These are phyloP conservation scores for Elsinoe fawcettii DNA, from an alignment of 2,329 filamentous ascomycete genomes.

Conservation along the genomic window DNA sequence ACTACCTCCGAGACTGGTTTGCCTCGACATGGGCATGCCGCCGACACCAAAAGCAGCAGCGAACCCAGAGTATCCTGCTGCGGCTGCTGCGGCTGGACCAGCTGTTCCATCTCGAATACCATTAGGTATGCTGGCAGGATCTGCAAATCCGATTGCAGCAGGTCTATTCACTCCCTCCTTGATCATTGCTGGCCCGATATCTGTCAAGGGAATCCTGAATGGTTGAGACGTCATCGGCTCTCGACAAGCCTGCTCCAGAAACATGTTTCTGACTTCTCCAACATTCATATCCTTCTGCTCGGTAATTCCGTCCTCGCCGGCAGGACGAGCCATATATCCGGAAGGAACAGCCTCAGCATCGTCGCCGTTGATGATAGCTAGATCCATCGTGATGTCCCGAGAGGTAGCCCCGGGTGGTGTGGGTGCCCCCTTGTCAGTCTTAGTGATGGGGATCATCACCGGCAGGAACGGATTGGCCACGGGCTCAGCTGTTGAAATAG, in stretches of 20 bases:
- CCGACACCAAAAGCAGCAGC: slow-evolving; percentile 26
- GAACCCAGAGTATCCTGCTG: slow-evolving; percentile 20
- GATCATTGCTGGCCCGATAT: slow-evolving; percentile 30
- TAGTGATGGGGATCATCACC: slow-evolving; percentile 39
- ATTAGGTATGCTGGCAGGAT: slow-evolving; percentile 17
- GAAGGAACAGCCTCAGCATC: slow-evolving; percentile 20
- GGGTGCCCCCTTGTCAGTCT: slow-evolving; percentile 42
- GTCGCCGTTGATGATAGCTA: slow-evolving; percentile 39
- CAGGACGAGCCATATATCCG: slow-evolving; percentile 10
- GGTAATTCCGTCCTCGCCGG: slow-evolving; percentile 8
- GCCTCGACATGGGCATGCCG: slow-evolving; percentile 24
- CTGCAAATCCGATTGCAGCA: slow-evolving; percentile 28
- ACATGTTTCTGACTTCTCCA: slow-evolving; percentile 23
- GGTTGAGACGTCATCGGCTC: slow-evolving; percentile 23
- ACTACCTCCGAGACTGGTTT: slow-evolving; percentile 22
- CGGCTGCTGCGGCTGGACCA: slow-evolving; percentile 19
- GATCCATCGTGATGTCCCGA: slow-evolving; percentile 42
- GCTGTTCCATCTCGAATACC: slow-evolving; percentile 19
- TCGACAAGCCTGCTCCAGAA: slow-evolving; percentile 31
- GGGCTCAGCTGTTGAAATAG: slow-evolving; percentile 26
- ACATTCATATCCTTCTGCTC: slow-evolving; percentile 21
- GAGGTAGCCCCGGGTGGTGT: slow-evolving; percentile 36
- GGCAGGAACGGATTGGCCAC: slow-evolving; percentile 37
- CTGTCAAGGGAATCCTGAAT: slow-evolving; percentile 29
- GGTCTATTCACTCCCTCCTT: slow-evolving; percentile 29